A percentile compares a stretch with the other conserved stretches of the same genome.
These are phyloP conservation scores for Saprolegnia parasitica DNA, from an alignment of 352 stramenopile genomes.

Conservation along the genomic window DNA sequence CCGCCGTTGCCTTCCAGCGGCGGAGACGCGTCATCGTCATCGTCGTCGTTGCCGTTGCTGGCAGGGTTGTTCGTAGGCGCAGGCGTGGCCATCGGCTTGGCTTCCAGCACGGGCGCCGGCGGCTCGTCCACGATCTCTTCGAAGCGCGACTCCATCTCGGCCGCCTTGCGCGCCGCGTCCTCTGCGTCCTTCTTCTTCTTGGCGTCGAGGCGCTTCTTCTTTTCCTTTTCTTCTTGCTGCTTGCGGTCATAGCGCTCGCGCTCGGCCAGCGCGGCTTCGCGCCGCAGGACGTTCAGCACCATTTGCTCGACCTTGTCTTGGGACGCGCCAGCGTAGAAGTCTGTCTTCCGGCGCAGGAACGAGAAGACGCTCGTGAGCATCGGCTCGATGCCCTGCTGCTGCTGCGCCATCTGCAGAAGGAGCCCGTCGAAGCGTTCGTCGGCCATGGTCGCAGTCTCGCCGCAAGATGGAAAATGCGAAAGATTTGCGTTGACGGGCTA, in stretches of 20 bases:
- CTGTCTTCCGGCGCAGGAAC: constrained; percentile 97
- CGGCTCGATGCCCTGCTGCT: constrained; percentile 95
- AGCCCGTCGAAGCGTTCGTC: constrained; percentile 90
- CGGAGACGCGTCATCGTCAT: constrained; percentile 56
- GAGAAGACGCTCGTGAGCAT: constrained; percentile 98
- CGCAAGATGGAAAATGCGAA: constrained; percentile 6
- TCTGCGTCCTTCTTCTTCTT: constrained; percentile 51
- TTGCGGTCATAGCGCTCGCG: constrained; percentile 74
- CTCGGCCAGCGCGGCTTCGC: constrained; percentile 85
- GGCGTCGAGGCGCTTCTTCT: constrained; percentile 52
- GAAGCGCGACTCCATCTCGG: constrained; percentile 54
- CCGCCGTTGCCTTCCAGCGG: constrained; percentile 75
- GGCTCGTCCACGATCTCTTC: constrained; percentile 76
- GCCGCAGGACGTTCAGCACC: constrained; percentile 87
- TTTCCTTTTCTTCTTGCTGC: constrained; percentile 54
- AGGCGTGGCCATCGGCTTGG: constrained; percentile 33
- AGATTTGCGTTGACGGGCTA: constrained; percentile 19
- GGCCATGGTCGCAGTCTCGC: constrained; percentile 23
- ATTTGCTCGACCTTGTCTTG: constrained; percentile 69
- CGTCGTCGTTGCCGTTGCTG: constrained; percentile 41
- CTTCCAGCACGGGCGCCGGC: constrained; percentile 13
- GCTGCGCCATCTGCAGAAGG: constrained; percentile 96
- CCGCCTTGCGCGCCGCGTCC: constrained; percentile 39
- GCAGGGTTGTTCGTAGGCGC: constrained; percentile 16
- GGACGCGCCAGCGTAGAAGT: constrained; percentile 96